Conservation (phyloP, 2,329 filamentous ascomycete species). For the Trichoderma sp. region DNA sequence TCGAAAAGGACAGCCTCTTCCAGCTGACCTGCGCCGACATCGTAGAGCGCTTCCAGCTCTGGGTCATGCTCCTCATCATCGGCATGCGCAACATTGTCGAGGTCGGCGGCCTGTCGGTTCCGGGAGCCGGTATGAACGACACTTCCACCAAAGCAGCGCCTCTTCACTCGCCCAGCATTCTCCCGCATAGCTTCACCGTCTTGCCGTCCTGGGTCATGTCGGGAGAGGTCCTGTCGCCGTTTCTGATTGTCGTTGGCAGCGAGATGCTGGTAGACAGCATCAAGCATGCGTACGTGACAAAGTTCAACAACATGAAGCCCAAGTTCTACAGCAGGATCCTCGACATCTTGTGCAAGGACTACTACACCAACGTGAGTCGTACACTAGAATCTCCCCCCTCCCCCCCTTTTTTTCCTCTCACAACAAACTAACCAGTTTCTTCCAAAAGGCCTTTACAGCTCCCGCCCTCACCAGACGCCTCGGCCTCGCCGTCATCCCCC, state of each 20-base stretch:
- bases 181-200: conserved; percentile 87
- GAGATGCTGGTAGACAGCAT: conserved; percentile 97
- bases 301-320: conserved; percentile 97
- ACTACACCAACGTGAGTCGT: conserved; percentile 78
- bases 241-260: conserved; percentile 88
- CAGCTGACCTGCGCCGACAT: conserved; percentile 95
- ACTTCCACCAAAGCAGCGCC: conserved; percentile 56
- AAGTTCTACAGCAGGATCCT: conserved; percentile 84
- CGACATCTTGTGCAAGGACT: conserved; percentile 94
- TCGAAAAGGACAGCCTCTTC: conserved; percentile 96
- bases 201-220: conserved; percentile 74
- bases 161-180: conserved; percentile 66
- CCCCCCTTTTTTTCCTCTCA: too few species aligned
- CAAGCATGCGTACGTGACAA: conserved; percentile 96
- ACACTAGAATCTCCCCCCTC: too few species aligned
- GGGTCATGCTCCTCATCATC: conserved; percentile 96
- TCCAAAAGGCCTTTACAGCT: conserved; percentile 74
- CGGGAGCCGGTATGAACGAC: conserved; percentile 45
- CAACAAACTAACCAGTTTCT: neutral
- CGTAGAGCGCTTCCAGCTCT: conserved; percentile 94
- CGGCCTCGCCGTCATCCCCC: conserved; percentile 84
- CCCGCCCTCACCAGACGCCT: conserved; percentile 87
- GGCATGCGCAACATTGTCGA: conserved; percentile 95
- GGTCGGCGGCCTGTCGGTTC: conserved; percentile 75
- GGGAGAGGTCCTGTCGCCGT: conserved; percentile 86